phyloP scores from a whole-genome alignment of 495 filamentous ascomycete species.

The Aspergillus affinis region DNA sequence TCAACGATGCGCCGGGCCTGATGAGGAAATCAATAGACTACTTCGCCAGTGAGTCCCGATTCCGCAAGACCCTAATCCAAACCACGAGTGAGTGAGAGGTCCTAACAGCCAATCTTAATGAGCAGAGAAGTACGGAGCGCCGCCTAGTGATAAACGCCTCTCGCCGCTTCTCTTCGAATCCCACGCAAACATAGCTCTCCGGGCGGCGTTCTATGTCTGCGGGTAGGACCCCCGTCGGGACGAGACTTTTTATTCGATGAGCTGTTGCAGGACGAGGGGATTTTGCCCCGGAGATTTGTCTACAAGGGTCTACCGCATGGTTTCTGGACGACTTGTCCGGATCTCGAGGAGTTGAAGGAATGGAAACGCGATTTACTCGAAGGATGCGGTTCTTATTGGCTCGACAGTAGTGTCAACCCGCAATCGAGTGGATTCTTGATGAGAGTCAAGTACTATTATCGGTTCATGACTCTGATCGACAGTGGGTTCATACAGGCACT shows the following conservation, averaged over 20 bases:
- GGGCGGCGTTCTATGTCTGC: constrained; percentile 37
- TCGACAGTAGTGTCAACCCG: too few species aligned
- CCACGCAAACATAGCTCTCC: constrained; percentile 13
- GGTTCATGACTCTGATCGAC: too few species aligned
- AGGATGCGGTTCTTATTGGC: constrained; percentile 7
- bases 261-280: constrained; percentile 34
- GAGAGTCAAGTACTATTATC: too few species aligned
- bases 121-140: constrained; percentile 18
- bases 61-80: background rate
- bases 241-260: constrained; percentile 43
- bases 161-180: constrained; percentile 18
- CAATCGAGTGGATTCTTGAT: too few species aligned
- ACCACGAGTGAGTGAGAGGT: background rate
- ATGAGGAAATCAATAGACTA: constrained; percentile 15
- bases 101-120: background rate
- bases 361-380: constrained; percentile 16
- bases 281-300: constrained; percentile 34
- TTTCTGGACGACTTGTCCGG: constrained; percentile 35
- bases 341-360: constrained; percentile 12
- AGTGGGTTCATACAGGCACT: too few species aligned
- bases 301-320: constrained; percentile 47
- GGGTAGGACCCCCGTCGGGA: constrained; percentile 42
- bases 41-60: constrained; percentile 7
- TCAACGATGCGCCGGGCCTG: constrained; percentile 12
- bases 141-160: constrained; percentile 16